Percentiles rank a stretch among this genome's conserved stretches.
These are phyloP conservation scores for Sarocladiaceae sp. DNA, from an alignment of 2,329 filamentous ascomycete species.

Conservation along the genomic window DNA sequence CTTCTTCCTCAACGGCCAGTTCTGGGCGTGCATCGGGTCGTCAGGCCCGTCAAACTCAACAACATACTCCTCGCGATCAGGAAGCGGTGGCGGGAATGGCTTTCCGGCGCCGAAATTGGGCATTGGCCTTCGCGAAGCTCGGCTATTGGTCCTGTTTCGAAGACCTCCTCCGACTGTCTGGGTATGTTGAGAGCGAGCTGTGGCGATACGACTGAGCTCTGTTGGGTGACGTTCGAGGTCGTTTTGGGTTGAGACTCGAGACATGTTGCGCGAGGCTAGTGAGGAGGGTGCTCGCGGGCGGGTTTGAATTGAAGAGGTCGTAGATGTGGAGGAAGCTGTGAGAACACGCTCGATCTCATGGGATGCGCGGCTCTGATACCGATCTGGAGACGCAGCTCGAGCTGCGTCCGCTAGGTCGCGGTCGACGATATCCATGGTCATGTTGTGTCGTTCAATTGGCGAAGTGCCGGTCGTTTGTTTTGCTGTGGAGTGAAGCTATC, in stretches of 20 bases:
- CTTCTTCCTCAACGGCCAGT: conserved; percentile 81
- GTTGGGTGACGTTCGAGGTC: conserved; percentile 69
- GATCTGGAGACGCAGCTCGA: conserved; percentile 44
- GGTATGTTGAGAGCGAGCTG: conserved; percentile 65
- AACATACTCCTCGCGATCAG: conserved; percentile 71
- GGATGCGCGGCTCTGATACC: conserved; percentile 36
- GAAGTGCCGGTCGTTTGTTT: neutral
- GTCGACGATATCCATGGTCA: conserved; percentile 34
- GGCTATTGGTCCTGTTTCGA: conserved; percentile 32
- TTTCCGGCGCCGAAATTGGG: conserved; percentile 72
- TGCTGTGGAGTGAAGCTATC: neutral
- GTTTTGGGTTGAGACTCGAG: conserved; percentile 57
- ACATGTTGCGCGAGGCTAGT: conserved; percentile 41
- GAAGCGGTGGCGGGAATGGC: conserved; percentile 65
- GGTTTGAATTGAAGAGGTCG: conserved; percentile 39
- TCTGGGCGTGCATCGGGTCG: conserved; percentile 82
- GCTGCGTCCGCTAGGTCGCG: conserved; percentile 50
- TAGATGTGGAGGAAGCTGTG: conserved; percentile 47
- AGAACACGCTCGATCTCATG: conserved; percentile 58
- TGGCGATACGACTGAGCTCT: conserved; percentile 67
- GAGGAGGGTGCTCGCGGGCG: conserved; percentile 22
- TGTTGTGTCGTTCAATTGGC: neutral
- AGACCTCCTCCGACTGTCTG: conserved; percentile 60
- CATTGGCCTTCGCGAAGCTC: conserved; percentile 54
- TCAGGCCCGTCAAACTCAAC: conserved; percentile 81